Conservation (phyloP, 768 basidiomycete species). For the Cystofilobasidium capitatum region DNA sequence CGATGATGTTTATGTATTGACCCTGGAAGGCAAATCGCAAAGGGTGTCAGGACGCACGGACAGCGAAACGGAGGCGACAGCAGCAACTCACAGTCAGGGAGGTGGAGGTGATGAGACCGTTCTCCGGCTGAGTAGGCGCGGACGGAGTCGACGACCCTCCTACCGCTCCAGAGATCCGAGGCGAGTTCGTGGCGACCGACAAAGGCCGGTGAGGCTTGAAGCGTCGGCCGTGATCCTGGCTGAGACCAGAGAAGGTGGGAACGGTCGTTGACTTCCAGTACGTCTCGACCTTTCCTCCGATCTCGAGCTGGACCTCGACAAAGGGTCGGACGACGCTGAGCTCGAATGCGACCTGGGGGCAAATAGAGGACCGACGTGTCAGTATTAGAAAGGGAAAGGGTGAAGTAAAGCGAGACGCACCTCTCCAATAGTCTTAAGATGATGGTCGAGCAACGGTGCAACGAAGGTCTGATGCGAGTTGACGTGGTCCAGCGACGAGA, state of each 20-base stretch:
- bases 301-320: slow-evolving; percentile 80
- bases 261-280: slow-evolving; percentile 89
- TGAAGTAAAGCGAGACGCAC: slow-evolving; percentile 41
- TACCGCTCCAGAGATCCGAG: slow-evolving; percentile 29
- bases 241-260: slow-evolving; percentile 39
- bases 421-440: slow-evolving; percentile 89
- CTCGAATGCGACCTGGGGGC: slow-evolving; percentile 68
- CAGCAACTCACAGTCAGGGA: slow-evolving; percentile 50
- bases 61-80: too few relatives aligned
- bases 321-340: slow-evolving; percentile 79
- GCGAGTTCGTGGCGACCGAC: slow-evolving; percentile 36
- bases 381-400: not conserved
- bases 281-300: slow-evolving; percentile 90
- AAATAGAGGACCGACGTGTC: not conserved
- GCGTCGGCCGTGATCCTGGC: slow-evolving; percentile 41
- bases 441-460: slow-evolving; percentile 76
- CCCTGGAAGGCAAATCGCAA: slow-evolving; percentile 41
- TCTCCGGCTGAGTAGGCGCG: slow-evolving; percentile 27
- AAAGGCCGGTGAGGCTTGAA: slow-evolving; percentile 39
- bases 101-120: slow-evolving; percentile 59
- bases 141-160: slow-evolving; percentile 12
- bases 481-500: slow-evolving; percentile 57
- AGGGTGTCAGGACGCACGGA: not conserved
- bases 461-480: slow-evolving; percentile 38
- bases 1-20: slow-evolving; percentile 70